Evolutionary conservation across 73 alveolate genomes (phyloP).

Genomic region (Stentor roeselii): DNA sequence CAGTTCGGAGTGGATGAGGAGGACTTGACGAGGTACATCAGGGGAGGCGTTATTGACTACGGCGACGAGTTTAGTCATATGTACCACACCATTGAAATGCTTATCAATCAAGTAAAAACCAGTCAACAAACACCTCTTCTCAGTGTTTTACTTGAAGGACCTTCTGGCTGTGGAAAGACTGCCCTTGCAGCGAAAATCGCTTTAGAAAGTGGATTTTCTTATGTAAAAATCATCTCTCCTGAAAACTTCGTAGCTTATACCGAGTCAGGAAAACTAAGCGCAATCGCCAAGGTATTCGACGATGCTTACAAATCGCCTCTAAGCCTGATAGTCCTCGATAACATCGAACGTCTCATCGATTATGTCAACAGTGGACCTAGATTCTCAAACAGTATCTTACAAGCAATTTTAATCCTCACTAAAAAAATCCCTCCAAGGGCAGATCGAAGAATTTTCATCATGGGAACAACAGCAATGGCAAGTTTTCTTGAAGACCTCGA

Average conservation of each 20-base stretch:
- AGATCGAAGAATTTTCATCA: conserved; percentile 89
- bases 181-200: conserved; percentile 98
- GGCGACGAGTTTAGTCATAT: conserved; percentile 58
- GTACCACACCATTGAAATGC: conserved; percentile 45
- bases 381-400: conserved; percentile 94
- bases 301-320: conserved; percentile 98
- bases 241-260: conserved; percentile 93
- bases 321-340: conserved; percentile 91
- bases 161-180: conserved; percentile 94
- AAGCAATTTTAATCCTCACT: conserved; percentile 90
- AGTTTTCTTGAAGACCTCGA: conserved; percentile 87
- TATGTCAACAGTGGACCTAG: conserved; percentile 99
- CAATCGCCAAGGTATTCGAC: conserved; percentile 94
- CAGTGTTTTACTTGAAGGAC: conserved; percentile 92
- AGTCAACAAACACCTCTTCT: conserved; percentile 80
- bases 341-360: conserved; percentile 97
- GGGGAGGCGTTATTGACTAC: conserved; percentile 81
- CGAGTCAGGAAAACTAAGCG: conserved; percentile 41
- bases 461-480: conserved; percentile 94
- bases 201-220: conserved; percentile 89
- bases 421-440: conserved; percentile 98
- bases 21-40: conserved; percentile 75
- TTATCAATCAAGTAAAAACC: conserved; percentile 49
- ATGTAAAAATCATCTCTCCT: conserved; percentile 93
- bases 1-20: conserved; percentile 93